Percentiles rank a stretch among this genome's conserved stretches.
phyloP scores from a whole-genome alignment of 306 rosid species.

The Rubus idaeus region DNA sequence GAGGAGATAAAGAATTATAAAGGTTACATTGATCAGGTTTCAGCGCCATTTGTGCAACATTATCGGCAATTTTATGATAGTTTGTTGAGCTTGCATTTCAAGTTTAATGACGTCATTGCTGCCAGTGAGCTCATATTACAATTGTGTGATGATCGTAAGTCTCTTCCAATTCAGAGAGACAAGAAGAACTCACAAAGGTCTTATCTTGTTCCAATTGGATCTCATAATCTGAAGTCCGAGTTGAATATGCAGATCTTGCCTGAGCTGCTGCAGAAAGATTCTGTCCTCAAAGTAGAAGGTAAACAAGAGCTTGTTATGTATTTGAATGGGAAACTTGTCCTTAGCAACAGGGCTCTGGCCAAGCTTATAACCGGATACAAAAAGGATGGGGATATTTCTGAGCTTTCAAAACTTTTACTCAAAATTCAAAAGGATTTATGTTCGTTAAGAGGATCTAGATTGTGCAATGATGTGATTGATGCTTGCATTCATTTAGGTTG shows the following conservation, averaged over 20 bases:
- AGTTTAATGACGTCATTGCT: slow-evolving; percentile 61
- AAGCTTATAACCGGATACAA: slow-evolving; percentile 54
- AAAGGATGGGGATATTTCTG: slow-evolving; percentile 44
- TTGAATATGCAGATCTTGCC: slow-evolving; percentile 61
- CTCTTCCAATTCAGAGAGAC: slow-evolving; percentile 29
- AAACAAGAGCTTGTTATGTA: slow-evolving; percentile 51
- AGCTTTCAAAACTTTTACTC: slow-evolving; percentile 64
- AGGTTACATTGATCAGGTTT: slow-evolving; percentile 46
- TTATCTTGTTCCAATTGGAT: slow-evolving; percentile 66
- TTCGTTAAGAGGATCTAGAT: slow-evolving; percentile 49
- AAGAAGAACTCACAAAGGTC: slow-evolving; percentile 36
- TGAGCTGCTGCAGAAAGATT: slow-evolving; percentile 64
- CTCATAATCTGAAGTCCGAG: slow-evolving; percentile 52
- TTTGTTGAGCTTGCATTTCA: slow-evolving; percentile 83
- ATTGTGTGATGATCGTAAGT: slow-evolving; percentile 44
- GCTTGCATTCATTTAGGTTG: slow-evolving; percentile 79
- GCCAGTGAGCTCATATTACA: slow-evolving; percentile 66
- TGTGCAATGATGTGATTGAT: slow-evolving; percentile 55
- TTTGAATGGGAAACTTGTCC: slow-evolving; percentile 63
- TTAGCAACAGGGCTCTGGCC: slow-evolving; percentile 61
- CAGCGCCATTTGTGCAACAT: slow-evolving; percentile 44
- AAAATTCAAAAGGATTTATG: slow-evolving; percentile 42
- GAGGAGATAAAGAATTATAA: slow-evolving; percentile 68
- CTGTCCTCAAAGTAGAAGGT: slow-evolving; percentile 60
- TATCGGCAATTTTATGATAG: slow-evolving; percentile 72